Conservation (phyloP, 73 alveolate species). For the Tetrahymena thermophila region DNA sequence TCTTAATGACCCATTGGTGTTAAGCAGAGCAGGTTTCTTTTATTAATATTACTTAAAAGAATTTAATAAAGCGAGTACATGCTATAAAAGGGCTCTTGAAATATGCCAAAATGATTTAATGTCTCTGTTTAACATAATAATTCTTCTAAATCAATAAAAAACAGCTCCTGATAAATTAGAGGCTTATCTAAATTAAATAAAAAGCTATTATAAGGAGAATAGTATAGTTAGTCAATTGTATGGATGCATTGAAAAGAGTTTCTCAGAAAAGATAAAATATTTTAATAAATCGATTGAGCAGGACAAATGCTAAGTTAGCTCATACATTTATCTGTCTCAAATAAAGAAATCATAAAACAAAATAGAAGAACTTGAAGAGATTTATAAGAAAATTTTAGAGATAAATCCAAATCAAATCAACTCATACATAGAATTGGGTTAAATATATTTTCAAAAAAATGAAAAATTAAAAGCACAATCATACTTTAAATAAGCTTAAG, state of each 20-base stretch:
- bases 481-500: not conserved
- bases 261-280: not conserved
- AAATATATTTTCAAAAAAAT: not conserved
- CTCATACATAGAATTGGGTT: not conserved
- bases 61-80: not conserved
- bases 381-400: not conserved
- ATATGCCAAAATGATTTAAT: not conserved
- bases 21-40: not conserved
- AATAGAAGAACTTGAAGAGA: not conserved
- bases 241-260: not conserved
- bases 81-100: not conserved
- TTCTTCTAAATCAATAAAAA: not conserved
- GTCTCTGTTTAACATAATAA: not conserved
- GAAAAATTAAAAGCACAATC: not conserved
- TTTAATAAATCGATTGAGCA: not conserved
- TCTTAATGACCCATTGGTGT: not conserved
- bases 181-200: not conserved
- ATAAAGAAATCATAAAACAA: not conserved
- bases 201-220: not conserved
- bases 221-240: not conserved
- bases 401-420: not conserved
- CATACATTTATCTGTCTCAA: not conserved
- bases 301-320: not conserved
- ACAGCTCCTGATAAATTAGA: not conserved
- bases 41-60: not conserved